These are phyloP conservation scores for Metarhizium robertsii DNA, from an alignment of 2,329 filamentous ascomycete species.

Conservation along the genomic window DNA sequence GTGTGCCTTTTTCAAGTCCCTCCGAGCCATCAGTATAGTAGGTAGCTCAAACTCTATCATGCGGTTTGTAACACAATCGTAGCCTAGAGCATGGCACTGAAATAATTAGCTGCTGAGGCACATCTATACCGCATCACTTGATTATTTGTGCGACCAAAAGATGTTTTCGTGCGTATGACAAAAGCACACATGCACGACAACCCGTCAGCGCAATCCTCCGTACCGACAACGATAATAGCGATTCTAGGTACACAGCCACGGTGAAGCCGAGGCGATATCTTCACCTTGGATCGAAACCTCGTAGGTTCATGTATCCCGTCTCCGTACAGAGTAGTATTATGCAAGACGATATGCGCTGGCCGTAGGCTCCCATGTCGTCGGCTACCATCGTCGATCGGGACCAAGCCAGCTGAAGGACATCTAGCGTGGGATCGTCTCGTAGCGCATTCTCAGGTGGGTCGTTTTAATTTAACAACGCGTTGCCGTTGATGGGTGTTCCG, in stretches of 20 bases:
- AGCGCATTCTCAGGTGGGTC: not conserved
- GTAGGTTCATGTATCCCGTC: not conserved
- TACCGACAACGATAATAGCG: not conserved
- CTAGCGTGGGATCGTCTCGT: not conserved
- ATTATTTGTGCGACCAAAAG: not conserved
- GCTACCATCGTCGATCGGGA: not conserved
- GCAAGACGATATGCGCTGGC: not conserved
- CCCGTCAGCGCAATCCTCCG: not conserved
- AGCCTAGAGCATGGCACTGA: not conserved
- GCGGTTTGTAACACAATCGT: not conserved
- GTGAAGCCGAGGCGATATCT: not conserved
- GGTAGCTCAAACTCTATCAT: not conserved
- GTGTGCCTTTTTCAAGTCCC: too few species aligned
- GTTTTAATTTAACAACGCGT: not conserved
- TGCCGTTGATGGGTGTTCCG: not conserved
- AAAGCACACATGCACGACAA: not conserved
- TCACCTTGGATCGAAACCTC: not conserved
- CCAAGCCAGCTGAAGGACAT: not conserved
- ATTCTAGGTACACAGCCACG: not conserved
- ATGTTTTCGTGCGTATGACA: slow-evolving; percentile 1
- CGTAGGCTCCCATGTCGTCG: not conserved
- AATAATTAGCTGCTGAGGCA: not conserved
- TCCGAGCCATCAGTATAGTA: not conserved
- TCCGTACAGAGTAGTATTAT: too few species aligned
- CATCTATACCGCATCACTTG: not conserved